These are phyloP conservation scores for Capsella rubella DNA, from an alignment of 441 rosid species.

Conservation along the genomic window DNA sequence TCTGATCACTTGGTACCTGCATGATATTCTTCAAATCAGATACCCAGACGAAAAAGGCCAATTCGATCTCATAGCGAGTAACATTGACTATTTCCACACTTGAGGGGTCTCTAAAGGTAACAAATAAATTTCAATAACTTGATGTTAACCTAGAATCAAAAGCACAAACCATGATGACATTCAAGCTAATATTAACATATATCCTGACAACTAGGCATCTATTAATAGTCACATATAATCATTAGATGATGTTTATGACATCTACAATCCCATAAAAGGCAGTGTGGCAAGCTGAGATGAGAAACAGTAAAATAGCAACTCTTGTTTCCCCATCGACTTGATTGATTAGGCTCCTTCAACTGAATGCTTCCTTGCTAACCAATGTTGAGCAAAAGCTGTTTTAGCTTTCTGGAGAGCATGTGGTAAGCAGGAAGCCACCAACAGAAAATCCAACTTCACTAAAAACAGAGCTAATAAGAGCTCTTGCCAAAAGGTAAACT, in stretches of 20 bases:
- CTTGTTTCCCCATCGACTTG: constrained; percentile 16
- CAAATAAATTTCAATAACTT: not conserved
- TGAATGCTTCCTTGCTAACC: constrained; percentile 21
- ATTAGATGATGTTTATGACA: not conserved
- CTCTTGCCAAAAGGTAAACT: constrained; percentile 19
- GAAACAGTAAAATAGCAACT: constrained; percentile 5
- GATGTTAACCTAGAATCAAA: not conserved
- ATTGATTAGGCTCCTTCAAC: constrained; percentile 14
- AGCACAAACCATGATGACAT: constrained; percentile 14
- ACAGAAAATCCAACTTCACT: constrained; percentile 14
- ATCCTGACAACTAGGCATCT: constrained; percentile 25
- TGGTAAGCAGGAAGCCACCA: constrained; percentile 20
- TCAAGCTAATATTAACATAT: constrained; percentile 7
- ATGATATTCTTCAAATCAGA: constrained; percentile 58
- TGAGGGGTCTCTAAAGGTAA: constrained; percentile 4
- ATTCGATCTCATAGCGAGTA: constrained; percentile 11
- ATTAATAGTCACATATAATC: constrained; percentile 20
- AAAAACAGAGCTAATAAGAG: constrained; percentile 8
- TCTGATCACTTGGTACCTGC: constrained; percentile 99
- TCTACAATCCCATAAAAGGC: constrained; percentile 22
- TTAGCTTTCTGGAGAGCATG: constrained; percentile 19
- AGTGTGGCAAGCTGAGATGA: constrained; percentile 14
- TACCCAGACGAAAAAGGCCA: constrained; percentile 28
- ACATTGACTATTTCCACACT: constrained; percentile 12
- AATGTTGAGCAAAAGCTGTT: constrained; percentile 11